Evolutionary conservation across 164 flowering plant species (phyloP).

Genomic region (Kingdonia uniflora): DNA sequence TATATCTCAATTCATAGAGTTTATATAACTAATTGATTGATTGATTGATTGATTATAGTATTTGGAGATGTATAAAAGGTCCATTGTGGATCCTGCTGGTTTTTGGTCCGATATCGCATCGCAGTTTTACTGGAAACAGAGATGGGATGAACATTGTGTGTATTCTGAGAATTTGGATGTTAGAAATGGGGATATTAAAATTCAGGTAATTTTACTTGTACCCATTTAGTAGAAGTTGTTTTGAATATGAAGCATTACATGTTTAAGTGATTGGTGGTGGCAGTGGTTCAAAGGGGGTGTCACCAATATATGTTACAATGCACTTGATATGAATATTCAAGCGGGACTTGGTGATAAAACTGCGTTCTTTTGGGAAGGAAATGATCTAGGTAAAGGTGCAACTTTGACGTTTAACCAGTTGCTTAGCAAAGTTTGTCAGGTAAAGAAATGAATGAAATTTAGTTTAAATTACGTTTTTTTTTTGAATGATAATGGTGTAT

Average conservation of each 20-base stretch:
- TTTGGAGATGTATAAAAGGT: slow-evolving; percentile 73
- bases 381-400: slow-evolving; percentile 60
- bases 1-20: not conserved
- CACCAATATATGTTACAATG: slow-evolving; percentile 91
- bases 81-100: slow-evolving; percentile 78
- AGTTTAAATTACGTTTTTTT: too few species aligned
- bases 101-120: slow-evolving; percentile 93
- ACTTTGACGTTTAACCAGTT: slow-evolving; percentile 58
- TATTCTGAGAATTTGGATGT: slow-evolving; percentile 70
- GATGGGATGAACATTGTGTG: slow-evolving; percentile 48
- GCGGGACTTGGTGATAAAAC: slow-evolving; percentile 67
- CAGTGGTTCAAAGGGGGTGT: slow-evolving; percentile 99
- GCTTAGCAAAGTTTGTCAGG: slow-evolving; percentile 86
- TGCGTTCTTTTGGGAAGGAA: slow-evolving; percentile 89
- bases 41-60: slow-evolving; percentile 28
- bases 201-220: slow-evolving; percentile 82
- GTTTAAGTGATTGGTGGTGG: too few species aligned
- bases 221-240: too few species aligned
- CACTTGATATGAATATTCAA: slow-evolving; percentile 68
- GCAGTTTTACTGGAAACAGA: slow-evolving; percentile 68
- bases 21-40: not conserved
- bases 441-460: slow-evolving; percentile 7
- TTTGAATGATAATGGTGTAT: too few species aligned
- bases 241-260: too few species aligned
- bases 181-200: slow-evolving; percentile 52